Conservation (phyloP, 805 yeast species). For the Candida rishiriensis region DNA sequence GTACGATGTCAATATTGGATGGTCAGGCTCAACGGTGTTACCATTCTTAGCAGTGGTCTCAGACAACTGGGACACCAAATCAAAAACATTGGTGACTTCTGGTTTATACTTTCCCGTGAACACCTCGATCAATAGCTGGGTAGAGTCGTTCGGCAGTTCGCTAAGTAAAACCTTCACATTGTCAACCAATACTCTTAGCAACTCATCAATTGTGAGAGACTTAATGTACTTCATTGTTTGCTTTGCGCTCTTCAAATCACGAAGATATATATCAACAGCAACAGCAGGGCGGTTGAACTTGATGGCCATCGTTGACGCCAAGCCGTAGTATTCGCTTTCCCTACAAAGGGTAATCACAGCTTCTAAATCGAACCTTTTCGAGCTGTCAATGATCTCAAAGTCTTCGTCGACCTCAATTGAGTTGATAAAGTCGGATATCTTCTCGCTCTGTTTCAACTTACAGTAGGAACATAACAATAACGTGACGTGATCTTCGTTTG, state of each 20-base stretch:
- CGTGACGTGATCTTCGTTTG: constrained; percentile 80
- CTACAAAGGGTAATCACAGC: constrained; percentile 65
- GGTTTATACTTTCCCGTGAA: constrained; percentile 83
- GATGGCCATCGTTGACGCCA: constrained; percentile 68
- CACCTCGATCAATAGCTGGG: constrained; percentile 74
- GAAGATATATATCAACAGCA: constrained; percentile 71
- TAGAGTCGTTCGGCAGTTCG: constrained; percentile 70
- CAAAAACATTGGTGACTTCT: constrained; percentile 18
- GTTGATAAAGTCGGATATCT: constrained; percentile 53
- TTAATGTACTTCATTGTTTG: constrained; percentile 62
- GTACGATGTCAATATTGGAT: constrained; percentile 54
- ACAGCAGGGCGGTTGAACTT: constrained; percentile 67
- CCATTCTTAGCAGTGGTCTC: constrained; percentile 3
- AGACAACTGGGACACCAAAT: constrained; percentile 11
- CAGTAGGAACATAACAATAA: constrained; percentile 74
- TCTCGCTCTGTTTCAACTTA: constrained; percentile 59
- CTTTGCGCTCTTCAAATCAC: constrained; percentile 57
- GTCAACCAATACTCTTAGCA: constrained; percentile 55
- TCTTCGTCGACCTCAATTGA: constrained; percentile 29
- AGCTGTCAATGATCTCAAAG: constrained; percentile 32
- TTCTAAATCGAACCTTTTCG: constrained; percentile 58
- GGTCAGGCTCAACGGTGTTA: constrained; percentile 14
- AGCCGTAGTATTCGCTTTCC: constrained; percentile 60
- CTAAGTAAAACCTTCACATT: constrained; percentile 61
- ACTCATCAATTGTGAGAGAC: constrained; percentile 70